phyloP scores from a whole-genome alignment of 768 basidiomycete species.

The Kwoniella sp. region DNA sequence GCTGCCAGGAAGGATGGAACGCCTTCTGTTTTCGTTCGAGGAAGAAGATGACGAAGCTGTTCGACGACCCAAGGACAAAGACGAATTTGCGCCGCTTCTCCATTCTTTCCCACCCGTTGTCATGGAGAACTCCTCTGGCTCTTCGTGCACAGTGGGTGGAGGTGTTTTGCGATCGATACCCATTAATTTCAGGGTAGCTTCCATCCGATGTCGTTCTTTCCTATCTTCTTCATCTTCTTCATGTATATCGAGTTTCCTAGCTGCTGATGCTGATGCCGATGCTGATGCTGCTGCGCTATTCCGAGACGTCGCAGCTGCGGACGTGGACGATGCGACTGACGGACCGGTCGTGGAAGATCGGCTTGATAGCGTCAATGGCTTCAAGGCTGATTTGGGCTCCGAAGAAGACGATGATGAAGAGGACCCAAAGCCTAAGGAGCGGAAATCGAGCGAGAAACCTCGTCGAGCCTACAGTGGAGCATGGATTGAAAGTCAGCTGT shows the following conservation, averaged over 20 bases:
- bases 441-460: slow-evolving; percentile 53
- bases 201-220: slow-evolving; percentile 79
- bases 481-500: slow-evolving; percentile 7
- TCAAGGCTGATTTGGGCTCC: slow-evolving; percentile 22
- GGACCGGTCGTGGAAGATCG: slow-evolving; percentile 5
- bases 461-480: slow-evolving; percentile 35
- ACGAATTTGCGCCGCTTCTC: neutral
- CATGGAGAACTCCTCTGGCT: slow-evolving; percentile 2
- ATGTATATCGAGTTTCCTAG: slow-evolving; percentile 75
- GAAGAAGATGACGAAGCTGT: neutral
- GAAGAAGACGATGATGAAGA: slow-evolving; percentile 11
- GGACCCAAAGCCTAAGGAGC: slow-evolving; percentile 49
- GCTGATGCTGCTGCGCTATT: neutral
- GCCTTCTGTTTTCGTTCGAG: neutral
- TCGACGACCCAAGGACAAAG: neutral
- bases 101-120: neutral
- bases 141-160: slow-evolving; percentile 11
- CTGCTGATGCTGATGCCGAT: no score
- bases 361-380: slow-evolving; percentile 24
- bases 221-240: slow-evolving; percentile 88
- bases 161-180: slow-evolving; percentile 64
- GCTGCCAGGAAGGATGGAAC: neutral
- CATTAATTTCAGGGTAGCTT: slow-evolving; percentile 91
- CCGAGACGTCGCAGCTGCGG: neutral
- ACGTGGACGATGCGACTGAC: neutral